A percentile compares a stretch with the other conserved stretches of the same genome.
These are phyloP conservation scores for Scortechinia acanthostroma DNA, from an alignment of 2,329 filamentous ascomycete genomes.

Conservation along the genomic window DNA sequence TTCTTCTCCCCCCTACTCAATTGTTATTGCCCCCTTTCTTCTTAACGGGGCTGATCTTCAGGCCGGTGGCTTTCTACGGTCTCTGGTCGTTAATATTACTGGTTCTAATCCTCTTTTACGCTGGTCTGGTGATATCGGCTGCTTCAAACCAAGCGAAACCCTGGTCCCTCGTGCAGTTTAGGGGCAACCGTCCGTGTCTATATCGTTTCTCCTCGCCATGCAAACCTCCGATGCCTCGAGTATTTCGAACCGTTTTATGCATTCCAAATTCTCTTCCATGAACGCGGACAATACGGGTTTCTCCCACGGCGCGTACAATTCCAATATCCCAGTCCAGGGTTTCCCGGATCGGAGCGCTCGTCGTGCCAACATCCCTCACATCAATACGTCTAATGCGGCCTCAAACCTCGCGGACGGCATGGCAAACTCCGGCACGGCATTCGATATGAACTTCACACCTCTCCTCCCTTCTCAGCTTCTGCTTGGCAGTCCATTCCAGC, in stretches of 20 bases:
- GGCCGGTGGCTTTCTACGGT: too few species aligned
- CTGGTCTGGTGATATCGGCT: too few species aligned
- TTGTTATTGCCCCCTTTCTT: too few species aligned
- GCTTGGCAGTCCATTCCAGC: conserved; percentile 92
- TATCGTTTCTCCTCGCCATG: conserved; percentile 1
- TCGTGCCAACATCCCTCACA: conserved; percentile 32
- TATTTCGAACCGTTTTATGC: conserved; percentile 10
- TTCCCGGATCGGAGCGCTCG: conserved; percentile 90
- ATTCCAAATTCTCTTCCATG: conserved; percentile 70
- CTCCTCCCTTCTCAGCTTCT: conserved; percentile 89
- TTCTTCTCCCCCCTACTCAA: too few species aligned
- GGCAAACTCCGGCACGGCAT: conserved; percentile 78
- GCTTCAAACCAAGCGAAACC: too few species aligned
- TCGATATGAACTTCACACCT: conserved; percentile 98
- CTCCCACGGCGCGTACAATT: conserved; percentile 85
- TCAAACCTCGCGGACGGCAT: conserved; percentile 58
- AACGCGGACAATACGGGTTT: conserved; percentile 81
- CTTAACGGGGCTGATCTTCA: too few species aligned
- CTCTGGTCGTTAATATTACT: too few species aligned
- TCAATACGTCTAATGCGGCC: conserved; percentile 25
- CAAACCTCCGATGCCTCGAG: neutral
- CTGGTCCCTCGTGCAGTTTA: too few species aligned
- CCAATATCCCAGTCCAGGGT: conserved; percentile 73
- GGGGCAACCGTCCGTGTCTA: neutral
- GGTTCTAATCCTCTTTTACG: too few species aligned